phyloP scores from a whole-genome alignment of 495 filamentous ascomycete species.

The Neurospora sp. region DNA sequence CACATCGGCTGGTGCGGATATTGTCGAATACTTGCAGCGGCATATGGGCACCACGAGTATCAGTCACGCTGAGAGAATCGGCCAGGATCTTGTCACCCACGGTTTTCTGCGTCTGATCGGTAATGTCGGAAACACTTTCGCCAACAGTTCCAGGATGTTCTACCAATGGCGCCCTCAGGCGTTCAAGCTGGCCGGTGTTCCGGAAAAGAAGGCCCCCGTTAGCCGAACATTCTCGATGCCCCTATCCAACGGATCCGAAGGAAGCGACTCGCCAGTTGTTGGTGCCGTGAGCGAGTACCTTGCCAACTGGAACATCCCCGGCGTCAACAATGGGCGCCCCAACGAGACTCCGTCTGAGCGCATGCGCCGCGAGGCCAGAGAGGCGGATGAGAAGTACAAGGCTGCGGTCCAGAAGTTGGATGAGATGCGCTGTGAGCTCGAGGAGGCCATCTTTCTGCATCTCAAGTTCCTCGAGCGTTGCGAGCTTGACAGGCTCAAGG shows the following conservation, averaged over 20 bases:
- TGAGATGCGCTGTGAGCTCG: conserved; percentile 79
- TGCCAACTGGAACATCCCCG: conserved; percentile 69
- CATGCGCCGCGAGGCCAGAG: conserved; percentile 77
- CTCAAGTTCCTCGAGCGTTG: conserved; percentile 96
- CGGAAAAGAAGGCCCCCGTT: conserved; percentile 69
- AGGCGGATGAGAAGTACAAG: conserved; percentile 93
- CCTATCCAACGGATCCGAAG: conserved; percentile 38
- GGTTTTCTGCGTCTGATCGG: conserved; percentile 88
- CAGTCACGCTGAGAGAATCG: conserved; percentile 83
- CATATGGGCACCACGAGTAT: conserved; percentile 74
- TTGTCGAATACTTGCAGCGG: conserved; percentile 88
- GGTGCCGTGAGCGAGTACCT: conserved; percentile 79
- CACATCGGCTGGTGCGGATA: conserved; percentile 79
- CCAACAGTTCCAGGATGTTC: conserved; percentile 92
- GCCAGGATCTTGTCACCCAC: conserved; percentile 79
- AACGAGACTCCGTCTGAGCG: conserved; percentile 85
- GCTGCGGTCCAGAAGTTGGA: conserved; percentile 73
- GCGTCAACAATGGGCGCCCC: conserved; percentile 64
- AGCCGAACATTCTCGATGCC: conserved; percentile 60
- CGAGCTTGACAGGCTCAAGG: conserved; percentile 90
- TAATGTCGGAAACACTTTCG: conserved; percentile 89
- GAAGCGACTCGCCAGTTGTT: conserved; percentile 60
- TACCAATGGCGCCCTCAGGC: conserved; percentile 95
- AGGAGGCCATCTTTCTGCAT: conserved; percentile 88
- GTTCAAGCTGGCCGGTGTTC: conserved; percentile 77